A percentile compares a stretch with the other conserved stretches of the same genome.
Conservation (phyloP, 169 alveolate species). For the Plasmodium coatneyi region DNA sequence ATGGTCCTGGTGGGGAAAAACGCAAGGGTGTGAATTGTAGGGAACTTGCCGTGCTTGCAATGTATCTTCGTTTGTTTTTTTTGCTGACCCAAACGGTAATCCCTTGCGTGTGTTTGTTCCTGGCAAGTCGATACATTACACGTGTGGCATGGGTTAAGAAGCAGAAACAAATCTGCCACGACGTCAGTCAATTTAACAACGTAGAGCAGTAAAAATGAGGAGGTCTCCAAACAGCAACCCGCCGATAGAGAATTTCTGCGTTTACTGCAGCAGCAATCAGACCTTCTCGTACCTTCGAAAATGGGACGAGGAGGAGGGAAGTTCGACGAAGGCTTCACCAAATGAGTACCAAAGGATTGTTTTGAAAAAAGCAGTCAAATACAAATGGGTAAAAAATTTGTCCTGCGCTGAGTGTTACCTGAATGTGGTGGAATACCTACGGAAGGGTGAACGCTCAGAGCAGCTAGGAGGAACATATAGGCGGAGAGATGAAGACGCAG, state of each 20-base stretch:
- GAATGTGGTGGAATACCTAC: background rate
- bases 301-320: background rate
- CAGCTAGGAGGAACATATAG: background rate
- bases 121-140: background rate
- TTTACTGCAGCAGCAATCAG: slow-evolving; percentile 35
- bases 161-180: background rate
- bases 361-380: slow-evolving; percentile 9
- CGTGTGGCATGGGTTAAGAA: background rate
- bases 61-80: no score
- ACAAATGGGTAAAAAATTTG: slow-evolving; percentile 60
- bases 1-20: background rate
- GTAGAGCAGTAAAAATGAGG: background rate
- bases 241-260: slow-evolving; percentile 40
- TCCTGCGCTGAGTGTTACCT: slow-evolving; percentile 24
- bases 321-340: background rate
- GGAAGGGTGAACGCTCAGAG: background rate
- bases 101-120: background rate
- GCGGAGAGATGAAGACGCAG: background rate
- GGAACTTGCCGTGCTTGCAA: background rate
- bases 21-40: background rate
- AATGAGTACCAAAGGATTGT: slow-evolving; percentile 46
- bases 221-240: background rate
- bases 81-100: no score
- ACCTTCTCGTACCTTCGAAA: slow-evolving; percentile 38
- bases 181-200: background rate